A percentile compares a stretch with the other conserved stretches of the same genome.
Evolutionary conservation across 139 green algal genomes (phyloP).

Genomic region (Bryopsis sp.): DNA sequence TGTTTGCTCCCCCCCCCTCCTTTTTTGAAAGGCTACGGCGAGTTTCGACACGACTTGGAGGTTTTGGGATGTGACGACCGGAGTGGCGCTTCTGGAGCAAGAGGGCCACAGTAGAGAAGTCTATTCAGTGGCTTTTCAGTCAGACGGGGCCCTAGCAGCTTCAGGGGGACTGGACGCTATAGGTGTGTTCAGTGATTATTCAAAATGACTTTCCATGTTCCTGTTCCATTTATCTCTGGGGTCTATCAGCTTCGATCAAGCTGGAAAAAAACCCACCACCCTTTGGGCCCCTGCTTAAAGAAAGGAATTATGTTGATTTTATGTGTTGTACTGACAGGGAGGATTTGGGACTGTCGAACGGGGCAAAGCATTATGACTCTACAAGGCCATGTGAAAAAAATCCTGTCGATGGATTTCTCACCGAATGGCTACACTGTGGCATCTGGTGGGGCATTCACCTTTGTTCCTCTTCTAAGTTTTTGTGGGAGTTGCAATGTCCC

Average conservation of each 20-base stretch:
- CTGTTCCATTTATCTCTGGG: too few relatives aligned
- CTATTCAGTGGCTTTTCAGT: conserved; percentile 87
- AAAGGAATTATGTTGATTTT: conserved; percentile 15
- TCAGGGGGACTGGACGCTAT: conserved; percentile 72
- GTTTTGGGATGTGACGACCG: conserved; percentile 86
- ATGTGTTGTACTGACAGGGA: conserved; percentile 24
- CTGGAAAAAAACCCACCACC: too few relatives aligned
- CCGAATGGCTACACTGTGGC: conserved; percentile 69
- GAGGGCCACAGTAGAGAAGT: conserved; percentile 89
- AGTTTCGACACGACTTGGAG: conserved; percentile 93
- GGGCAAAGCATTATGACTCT: conserved; percentile 71
- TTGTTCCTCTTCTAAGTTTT: not conserved
- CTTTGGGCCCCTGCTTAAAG: too few relatives aligned
- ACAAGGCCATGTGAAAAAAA: conserved; percentile 80
- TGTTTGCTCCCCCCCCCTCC: not conserved
- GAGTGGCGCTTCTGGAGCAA: conserved; percentile 82
- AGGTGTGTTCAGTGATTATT: conserved; percentile 24
- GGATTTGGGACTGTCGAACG: conserved; percentile 87
- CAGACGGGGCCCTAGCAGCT: conserved; percentile 66
- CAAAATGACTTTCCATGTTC: not conserved
- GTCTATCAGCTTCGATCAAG: too few relatives aligned
- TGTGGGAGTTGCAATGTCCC: too few relatives aligned
- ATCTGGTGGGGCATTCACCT: conserved; percentile 3
- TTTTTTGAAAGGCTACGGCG: conserved; percentile 47
- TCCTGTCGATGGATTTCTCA: conserved; percentile 79